Evolutionary conservation across 768 basidiomycete species (phyloP).

Genomic region (Infundibulicybe gibba): DNA sequence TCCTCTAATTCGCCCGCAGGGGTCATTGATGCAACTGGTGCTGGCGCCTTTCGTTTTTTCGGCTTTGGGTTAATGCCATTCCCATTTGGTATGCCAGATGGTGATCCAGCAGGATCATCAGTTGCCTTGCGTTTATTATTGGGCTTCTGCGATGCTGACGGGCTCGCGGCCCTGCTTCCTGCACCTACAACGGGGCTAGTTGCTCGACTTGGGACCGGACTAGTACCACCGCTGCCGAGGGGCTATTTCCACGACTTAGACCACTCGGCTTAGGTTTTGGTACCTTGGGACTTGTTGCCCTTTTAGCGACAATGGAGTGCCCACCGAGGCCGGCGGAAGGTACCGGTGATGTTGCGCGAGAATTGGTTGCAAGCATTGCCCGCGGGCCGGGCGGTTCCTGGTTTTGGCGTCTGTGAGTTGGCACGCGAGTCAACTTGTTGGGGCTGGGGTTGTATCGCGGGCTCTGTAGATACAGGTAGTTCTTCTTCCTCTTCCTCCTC

Average conservation of each 20-base stretch:
- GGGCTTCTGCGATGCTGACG: slow-evolving; percentile 20
- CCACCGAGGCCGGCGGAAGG: slow-evolving; percentile 59
- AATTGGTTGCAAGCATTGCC: slow-evolving; percentile 28
- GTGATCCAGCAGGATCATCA: slow-evolving; percentile 27
- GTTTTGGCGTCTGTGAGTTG: slow-evolving; percentile 39
- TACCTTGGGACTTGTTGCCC: slow-evolving; percentile 79
- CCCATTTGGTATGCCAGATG: slow-evolving; percentile 11
- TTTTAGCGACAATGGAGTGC: slow-evolving; percentile 77
- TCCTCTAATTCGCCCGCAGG: slow-evolving; percentile 46
- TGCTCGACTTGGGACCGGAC: slow-evolving; percentile 42
- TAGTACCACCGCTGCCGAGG: slow-evolving; percentile 52
- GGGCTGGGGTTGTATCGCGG: slow-evolving; percentile 45
- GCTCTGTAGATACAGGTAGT: slow-evolving; percentile 29
- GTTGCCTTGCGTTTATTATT: slow-evolving; percentile 42
- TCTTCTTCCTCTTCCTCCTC: slow-evolving; percentile 80
- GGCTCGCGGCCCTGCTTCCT: slow-evolving; percentile 29
- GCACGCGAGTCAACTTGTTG: slow-evolving; percentile 43
- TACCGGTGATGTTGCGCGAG: slow-evolving; percentile 59
- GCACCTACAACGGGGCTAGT: slow-evolving; percentile 35
- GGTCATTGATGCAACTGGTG: slow-evolving; percentile 23
- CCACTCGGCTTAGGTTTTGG: slow-evolving; percentile 51
- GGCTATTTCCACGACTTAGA: slow-evolving; percentile 56
- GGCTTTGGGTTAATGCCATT: slow-evolving; percentile 22
- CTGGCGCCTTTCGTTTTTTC: slow-evolving; percentile 60
- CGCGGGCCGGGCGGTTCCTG: slow-evolving; percentile 29